Evolutionary conservation across 495 filamentous ascomycete species (phyloP).

Genomic region (Talaromyces trachyspermus): DNA sequence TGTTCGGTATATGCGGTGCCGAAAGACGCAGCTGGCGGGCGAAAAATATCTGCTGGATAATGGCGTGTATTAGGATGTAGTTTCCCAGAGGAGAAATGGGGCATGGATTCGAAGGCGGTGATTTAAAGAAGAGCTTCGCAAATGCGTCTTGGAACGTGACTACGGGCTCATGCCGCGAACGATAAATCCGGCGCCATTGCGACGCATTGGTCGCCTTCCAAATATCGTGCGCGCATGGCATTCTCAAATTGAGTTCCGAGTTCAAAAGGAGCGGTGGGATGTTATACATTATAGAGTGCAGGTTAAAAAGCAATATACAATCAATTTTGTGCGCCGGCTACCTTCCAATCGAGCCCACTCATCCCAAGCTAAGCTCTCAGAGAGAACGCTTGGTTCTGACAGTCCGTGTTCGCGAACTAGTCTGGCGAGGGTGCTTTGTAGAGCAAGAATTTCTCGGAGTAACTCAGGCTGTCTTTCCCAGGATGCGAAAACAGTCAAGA

Average conservation of each 20-base stretch:
- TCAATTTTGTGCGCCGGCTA: slow-evolving; percentile 42
- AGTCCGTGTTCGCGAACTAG: slow-evolving; percentile 44
- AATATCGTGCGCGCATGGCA: slow-evolving; percentile 44
- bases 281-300: slow-evolving; percentile 49
- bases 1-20: slow-evolving; percentile 34
- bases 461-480: slow-evolving; percentile 46
- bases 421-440: slow-evolving; percentile 42
- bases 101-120: slow-evolving; percentile 35
- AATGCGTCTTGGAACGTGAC: slow-evolving; percentile 44
- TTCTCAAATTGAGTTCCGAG: slow-evolving; percentile 40
- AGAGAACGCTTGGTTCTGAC: slow-evolving; percentile 23
- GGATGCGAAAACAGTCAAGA: slow-evolving; percentile 45
- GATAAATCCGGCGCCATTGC: slow-evolving; percentile 38
- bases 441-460: slow-evolving; percentile 41
- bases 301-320: slow-evolving; percentile 50
- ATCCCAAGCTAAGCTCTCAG: slow-evolving; percentile 39
- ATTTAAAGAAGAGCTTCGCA: slow-evolving; percentile 37
- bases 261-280: slow-evolving; percentile 46
- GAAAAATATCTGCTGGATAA: slow-evolving; percentile 49
- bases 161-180: slow-evolving; percentile 27
- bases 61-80: slow-evolving; percentile 47
- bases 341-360: slow-evolving; percentile 44
- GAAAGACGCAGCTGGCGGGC: slow-evolving; percentile 41
- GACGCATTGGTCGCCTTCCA: slow-evolving; percentile 42
- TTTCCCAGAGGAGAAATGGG: slow-evolving; percentile 47